Evolutionary conservation across 495 filamentous ascomycete species (phyloP), one percentile per base, ranked within the genome.

Genomic region (Tuber indicum): DNA sequence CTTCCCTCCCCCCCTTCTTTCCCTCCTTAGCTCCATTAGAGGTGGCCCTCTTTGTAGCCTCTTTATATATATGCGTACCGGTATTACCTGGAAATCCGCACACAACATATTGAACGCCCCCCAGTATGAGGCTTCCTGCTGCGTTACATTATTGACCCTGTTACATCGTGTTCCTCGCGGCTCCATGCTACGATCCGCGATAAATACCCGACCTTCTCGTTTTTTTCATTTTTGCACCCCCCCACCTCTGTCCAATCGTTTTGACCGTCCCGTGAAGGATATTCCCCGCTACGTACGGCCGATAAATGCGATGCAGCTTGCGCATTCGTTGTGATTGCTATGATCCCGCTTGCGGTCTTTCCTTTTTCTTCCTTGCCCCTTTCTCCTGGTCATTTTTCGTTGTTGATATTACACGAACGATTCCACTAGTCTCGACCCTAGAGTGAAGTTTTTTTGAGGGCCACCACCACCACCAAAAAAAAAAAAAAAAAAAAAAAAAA

Each of bases 121-220:
- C 58, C n/a, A 10, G 58, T 62, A 70, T 26, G 71, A 17, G 23
- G 23, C 17, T 49, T 72, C 46, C 71, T 76, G 45, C 36, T 72
- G 44, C 71, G n/a, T 79, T 69, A 74, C 66, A 47, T 74, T 72
- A 77, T 78, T 72, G 70, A 73, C 21, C 36, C 46, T 66, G 62
- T 72, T 75, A 71, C 74, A 47, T 72, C 36, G 41, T 49, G 32
- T 32, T 39, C 43, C 62, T 78, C 71, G 62, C 75, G 66, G 62
- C 72, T 77, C 45, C 75, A 66, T 78, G 76, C 72, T 47, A 46
- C 75, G 62, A 77, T 78, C 58, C 75, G 75, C 76, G 74, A 72
- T 77, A 72, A 72, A 77, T 76, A 78, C 76, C 58, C 47, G 77
- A 78, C 73, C 44, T 72, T 71, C 66, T 23, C 10, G 23, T 62